Conservation (phyloP, 106 monocot genomes). For the Alisma plantagoaquatica region DNA sequence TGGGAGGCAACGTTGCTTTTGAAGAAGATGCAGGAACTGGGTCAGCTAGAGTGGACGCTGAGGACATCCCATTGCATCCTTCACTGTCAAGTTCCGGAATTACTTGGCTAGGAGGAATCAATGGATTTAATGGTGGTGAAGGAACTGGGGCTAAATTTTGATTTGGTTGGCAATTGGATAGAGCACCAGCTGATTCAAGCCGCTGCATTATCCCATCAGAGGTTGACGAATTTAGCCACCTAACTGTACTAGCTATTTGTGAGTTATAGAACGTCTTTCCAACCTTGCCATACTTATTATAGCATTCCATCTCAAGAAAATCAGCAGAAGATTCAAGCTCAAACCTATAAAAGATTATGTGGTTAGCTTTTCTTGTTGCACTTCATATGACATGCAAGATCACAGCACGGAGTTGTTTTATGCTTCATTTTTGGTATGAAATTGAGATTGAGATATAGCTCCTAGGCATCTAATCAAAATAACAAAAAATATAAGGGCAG, state of each 20-base stretch:
- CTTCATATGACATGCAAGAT: too few species aligned
- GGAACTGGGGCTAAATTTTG: background rate
- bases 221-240: constrained; percentile 65
- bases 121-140: too few species aligned
- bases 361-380: too few species aligned
- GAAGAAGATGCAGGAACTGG: constrained; percentile 2
- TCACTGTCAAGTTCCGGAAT: background rate
- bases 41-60: background rate
- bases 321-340: constrained; percentile 23
- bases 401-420: too few species aligned
- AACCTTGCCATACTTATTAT: constrained; percentile 56
- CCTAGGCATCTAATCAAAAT: too few species aligned
- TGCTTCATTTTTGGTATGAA: too few species aligned
- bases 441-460: too few species aligned
- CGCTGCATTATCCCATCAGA: constrained; percentile 40
- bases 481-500: too few species aligned
- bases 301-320: constrained; percentile 75
- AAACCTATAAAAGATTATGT: constrained; percentile 23
- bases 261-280: constrained; percentile 87
- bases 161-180: background rate
- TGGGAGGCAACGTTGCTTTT: constrained; percentile 41
- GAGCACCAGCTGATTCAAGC: constrained; percentile 11
- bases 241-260: constrained; percentile 60
- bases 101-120: too few species aligned
- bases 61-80: background rate